These are phyloP conservation scores for Xylariomycetidae sp. DNA, from an alignment of 2,329 filamentous ascomycete species.

Conservation along the genomic window DNA sequence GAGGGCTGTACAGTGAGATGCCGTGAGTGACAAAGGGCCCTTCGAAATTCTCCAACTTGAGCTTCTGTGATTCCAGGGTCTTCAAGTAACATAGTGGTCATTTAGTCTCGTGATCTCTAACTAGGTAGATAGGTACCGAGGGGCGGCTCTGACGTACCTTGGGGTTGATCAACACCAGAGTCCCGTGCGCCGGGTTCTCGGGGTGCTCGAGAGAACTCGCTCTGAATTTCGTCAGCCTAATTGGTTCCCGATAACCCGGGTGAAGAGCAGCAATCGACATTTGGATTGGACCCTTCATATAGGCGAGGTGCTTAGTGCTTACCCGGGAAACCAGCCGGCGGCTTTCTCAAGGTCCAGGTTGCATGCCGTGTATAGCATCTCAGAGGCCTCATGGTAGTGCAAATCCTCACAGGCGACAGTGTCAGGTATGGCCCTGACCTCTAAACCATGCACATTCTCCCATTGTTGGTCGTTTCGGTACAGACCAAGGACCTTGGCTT, in stretches of 20 bases:
- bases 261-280: too few relatives aligned
- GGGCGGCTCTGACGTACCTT: slow-evolving; percentile 30
- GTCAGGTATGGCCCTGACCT: slow-evolving; percentile 35
- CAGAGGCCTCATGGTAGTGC: slow-evolving; percentile 44
- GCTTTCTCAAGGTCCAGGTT: slow-evolving; percentile 31
- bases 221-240: too few relatives aligned
- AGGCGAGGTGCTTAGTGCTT: slow-evolving; percentile 4
- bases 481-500: slow-evolving; percentile 11
- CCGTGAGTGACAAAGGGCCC: slow-evolving; percentile 53
- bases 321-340: slow-evolving; percentile 21
- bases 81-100: slow-evolving; percentile 19
- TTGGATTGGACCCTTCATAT: too few relatives aligned
- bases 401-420: slow-evolving; percentile 55
- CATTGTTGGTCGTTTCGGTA: slow-evolving; percentile 10
- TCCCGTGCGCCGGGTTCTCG: slow-evolving; percentile 37
- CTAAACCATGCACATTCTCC: slow-evolving; percentile 16
- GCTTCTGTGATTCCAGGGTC: slow-evolving; percentile 38
- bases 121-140: neutral
- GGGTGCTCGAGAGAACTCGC: slow-evolving; percentile 13
- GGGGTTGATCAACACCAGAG: slow-evolving; percentile 48
- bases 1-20: slow-evolving; percentile 45
- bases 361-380: slow-evolving; percentile 51
- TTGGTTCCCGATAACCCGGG: too few relatives aligned
- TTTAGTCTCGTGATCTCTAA: neutral
- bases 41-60: slow-evolving; percentile 45